Evolutionary conservation across 768 basidiomycete genomes (phyloP), one percentile per base, ranked within the genome.

Genomic region (Ephemerocybe angulata): DNA sequence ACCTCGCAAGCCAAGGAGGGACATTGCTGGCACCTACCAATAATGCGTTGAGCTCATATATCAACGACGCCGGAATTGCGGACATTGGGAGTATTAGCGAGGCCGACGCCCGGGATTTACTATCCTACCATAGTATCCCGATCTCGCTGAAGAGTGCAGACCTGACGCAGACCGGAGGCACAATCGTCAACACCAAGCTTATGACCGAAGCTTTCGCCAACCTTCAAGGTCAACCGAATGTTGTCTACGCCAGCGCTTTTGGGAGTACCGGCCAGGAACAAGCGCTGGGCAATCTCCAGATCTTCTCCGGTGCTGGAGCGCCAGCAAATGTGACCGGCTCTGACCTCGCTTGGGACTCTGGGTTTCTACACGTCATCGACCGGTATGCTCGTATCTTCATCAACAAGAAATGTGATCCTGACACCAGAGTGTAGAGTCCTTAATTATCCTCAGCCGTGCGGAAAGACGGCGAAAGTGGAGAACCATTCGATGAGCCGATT

Each of bases 161-260:
- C 27, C 44, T 46, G 22, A 25, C 21, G 10, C 1, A 13, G 11
- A 3, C 22, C 22, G 44, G 44, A 11, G 44, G 44, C 2, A 7
- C 10, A 15, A n/a, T 41, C 15, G 38, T 28, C 24, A 8, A 27
- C 25, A 46, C 22, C 10, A 3, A 12, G 10, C 27, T 46, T 3
- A 2, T 6, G 3, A 12, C 24, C 12, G 15, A 21, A 2, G 1
- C 15, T 2, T 47, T 33, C 27, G 53, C 53, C 11, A 54, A 54
- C 44, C 31, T 54, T 7, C 29, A 21, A 22, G 53, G 44, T 27
- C 19, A 24, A 5, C 24, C 53, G 13, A 54, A 54, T 25, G 53
- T 47, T 30, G 28, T 54, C 11, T 54, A 33, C 19, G 53, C 53
- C 21, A 33, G 43, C 25, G 29, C 53, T 6, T 54, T 22, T 35